phyloP scores from a whole-genome alignment of 2,329 filamentous ascomycete genomes.

The Colletotrichum lupini region DNA sequence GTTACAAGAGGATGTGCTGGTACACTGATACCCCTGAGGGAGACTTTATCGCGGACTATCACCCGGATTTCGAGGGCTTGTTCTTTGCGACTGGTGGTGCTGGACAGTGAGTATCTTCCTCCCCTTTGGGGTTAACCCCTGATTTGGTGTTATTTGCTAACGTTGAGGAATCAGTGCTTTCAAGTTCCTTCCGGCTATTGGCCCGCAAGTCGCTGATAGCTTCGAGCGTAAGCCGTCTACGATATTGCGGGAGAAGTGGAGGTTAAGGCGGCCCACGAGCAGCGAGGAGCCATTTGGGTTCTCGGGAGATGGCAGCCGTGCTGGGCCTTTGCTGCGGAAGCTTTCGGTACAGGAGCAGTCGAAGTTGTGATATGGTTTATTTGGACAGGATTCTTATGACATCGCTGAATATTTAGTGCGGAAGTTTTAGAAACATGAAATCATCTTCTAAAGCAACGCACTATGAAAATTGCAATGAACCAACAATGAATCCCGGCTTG shows the following conservation, averaged over 20 bases:
- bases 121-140: conserved; percentile 59
- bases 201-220: conserved; percentile 43
- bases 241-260: conserved; percentile 44
- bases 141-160: conserved; percentile 57
- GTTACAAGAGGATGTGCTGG: conserved; percentile 67
- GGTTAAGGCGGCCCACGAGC: conserved; percentile 34
- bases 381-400: no score
- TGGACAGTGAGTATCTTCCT: conserved; percentile 58
- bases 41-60: conserved; percentile 69
- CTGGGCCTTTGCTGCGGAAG: conserved; percentile 41
- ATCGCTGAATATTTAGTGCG: no score
- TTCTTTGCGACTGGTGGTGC: conserved; percentile 61
- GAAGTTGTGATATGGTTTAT: conserved; percentile 34
- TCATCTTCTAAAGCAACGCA: no score
- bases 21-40: conserved; percentile 74
- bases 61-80: conserved; percentile 58
- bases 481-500: no score
- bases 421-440: no score
- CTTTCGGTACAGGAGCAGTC: conserved; percentile 42
- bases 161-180: conserved; percentile 47
- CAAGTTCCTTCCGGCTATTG: conserved; percentile 42
- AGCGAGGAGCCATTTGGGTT: conserved; percentile 28
- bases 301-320: conserved; percentile 44
- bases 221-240: conserved; percentile 44
- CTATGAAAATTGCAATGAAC: no score